Conservation (phyloP, 305 asterid species). For the Fraxinus dipetala region DNA sequence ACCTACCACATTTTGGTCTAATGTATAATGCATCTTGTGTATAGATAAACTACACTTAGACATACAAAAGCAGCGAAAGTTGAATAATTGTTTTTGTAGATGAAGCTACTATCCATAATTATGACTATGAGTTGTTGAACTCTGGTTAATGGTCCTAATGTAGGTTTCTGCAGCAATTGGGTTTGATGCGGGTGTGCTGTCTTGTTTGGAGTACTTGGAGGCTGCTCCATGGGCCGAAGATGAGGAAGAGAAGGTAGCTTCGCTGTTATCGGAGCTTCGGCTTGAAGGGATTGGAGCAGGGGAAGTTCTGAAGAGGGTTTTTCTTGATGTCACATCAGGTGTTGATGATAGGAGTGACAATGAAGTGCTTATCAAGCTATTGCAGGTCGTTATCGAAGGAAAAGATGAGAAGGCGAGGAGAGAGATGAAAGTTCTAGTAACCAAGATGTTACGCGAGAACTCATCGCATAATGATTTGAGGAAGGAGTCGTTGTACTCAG, state of each 20-base stretch:
- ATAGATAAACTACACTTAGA: background rate
- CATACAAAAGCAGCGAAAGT: background rate
- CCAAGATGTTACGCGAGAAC: constrained; percentile 82
- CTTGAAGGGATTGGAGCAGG: too few species aligned
- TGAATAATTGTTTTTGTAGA: background rate
- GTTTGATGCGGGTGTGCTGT: constrained; percentile 77
- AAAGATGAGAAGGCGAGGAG: constrained; percentile 92
- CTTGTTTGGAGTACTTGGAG: constrained; percentile 90
- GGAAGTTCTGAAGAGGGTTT: constrained; percentile 22
- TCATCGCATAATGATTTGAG: constrained; percentile 67
- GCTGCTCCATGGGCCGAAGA: constrained; percentile 97
- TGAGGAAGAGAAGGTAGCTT: constrained; percentile 84
- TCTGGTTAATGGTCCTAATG: background rate
- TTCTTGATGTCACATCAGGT: constrained; percentile 52
- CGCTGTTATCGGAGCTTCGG: constrained; percentile 29
- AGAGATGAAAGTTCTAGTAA: constrained; percentile 77
- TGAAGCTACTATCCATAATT: background rate
- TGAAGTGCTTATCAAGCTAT: constrained; percentile 72
- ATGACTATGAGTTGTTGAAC: background rate
- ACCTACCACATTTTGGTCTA: background rate
- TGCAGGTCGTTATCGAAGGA: constrained; percentile 85
- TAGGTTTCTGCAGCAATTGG: constrained; percentile 94
- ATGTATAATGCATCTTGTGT: background rate
- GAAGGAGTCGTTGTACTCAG: constrained; percentile 68
- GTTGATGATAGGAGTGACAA: constrained; percentile 41